Conservation (phyloP, 768 basidiomycete species). For the Lanmaoa pseudosensibilis region DNA sequence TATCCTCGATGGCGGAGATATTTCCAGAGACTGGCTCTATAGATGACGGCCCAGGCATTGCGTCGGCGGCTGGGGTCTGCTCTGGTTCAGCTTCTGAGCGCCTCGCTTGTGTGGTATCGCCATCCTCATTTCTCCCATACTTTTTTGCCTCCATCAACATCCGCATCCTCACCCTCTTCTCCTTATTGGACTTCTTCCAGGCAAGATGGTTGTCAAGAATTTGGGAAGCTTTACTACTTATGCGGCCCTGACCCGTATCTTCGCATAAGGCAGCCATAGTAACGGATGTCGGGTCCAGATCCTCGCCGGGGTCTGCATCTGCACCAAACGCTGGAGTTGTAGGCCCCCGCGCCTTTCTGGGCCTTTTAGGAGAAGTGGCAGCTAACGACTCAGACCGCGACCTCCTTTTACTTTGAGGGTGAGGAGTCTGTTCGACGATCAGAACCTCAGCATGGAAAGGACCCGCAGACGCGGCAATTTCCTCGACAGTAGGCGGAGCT, state of each 20-base stretch:
- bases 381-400: slow-evolving; percentile 17
- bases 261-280: slow-evolving; percentile 80
- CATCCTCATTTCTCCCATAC: slow-evolving; percentile 60
- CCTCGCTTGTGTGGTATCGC: slow-evolving; percentile 30
- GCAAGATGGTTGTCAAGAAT: slow-evolving; percentile 68
- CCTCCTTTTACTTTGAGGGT: slow-evolving; percentile 21
- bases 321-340: slow-evolving; percentile 58
- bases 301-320: slow-evolving; percentile 67
- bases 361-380: slow-evolving; percentile 33
- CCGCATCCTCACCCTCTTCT: slow-evolving; percentile 64
- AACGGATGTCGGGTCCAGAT: slow-evolving; percentile 77
- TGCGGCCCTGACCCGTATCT: slow-evolving; percentile 75
- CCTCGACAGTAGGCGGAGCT: neutral
- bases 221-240: slow-evolving; percentile 74
- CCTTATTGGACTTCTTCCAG: slow-evolving; percentile 70
- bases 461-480: neutral
- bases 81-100: slow-evolving; percentile 13
- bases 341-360: slow-evolving; percentile 40
- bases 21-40: slow-evolving; percentile 18
- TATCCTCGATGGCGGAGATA: slow-evolving; percentile 33
- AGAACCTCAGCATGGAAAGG: slow-evolving; percentile 21
- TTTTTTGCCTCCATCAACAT: slow-evolving; percentile 70
- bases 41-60: slow-evolving; percentile 14
- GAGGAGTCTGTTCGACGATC: slow-evolving; percentile 7
- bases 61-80: slow-evolving; percentile 1